phyloP scores from a whole-genome alignment of 768 basidiomycete species.

The Leccinum subtestaceum region DNA sequence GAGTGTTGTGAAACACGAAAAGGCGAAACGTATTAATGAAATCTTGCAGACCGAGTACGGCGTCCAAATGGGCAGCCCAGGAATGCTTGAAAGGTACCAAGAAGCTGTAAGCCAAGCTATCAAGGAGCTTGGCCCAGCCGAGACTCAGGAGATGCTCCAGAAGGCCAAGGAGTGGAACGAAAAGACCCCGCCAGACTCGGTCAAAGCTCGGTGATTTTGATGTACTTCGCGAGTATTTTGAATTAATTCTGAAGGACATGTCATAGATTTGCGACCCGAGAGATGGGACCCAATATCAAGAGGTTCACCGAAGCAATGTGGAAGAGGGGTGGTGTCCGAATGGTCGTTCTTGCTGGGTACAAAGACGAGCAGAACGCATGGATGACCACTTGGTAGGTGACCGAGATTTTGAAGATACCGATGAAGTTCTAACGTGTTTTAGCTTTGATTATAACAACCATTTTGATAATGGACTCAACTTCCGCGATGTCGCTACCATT shows the following conservation, averaged over 20 bases:
- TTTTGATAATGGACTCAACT: background rate
- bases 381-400: background rate
- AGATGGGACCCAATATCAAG: background rate
- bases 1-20: no score
- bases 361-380: background rate
- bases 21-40: no score
- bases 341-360: background rate
- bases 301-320: background rate
- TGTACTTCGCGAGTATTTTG: no score
- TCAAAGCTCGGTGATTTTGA: background rate
- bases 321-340: background rate
- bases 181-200: background rate
- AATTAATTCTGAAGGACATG: background rate
- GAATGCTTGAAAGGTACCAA: no score
- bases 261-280: background rate
- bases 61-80: no score
- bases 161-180: background rate
- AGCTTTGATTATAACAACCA: background rate
- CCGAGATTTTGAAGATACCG: background rate
- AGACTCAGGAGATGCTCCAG: background rate
- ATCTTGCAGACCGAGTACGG: no score
- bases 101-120: no score
- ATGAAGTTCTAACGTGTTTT: background rate
- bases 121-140: no score
- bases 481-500: background rate